Evolutionary conservation across 2,329 filamentous ascomycete species (phyloP), one percentile per base, ranked within the genome.

Genomic region (Epichloe elymi): DNA sequence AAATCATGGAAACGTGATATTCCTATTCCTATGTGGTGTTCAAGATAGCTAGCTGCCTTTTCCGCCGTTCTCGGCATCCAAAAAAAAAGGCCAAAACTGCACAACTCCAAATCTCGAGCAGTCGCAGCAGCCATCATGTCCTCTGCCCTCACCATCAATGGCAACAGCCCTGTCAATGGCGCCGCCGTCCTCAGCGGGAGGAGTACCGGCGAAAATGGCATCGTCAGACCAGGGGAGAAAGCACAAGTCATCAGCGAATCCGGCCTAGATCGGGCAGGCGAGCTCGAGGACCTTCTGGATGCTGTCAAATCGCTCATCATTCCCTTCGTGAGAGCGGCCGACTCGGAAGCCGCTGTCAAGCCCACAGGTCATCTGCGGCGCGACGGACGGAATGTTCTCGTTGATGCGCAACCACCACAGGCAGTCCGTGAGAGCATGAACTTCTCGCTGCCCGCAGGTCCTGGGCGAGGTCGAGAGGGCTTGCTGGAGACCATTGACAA

Each of bases 401-500:
- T 51, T 10, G 50, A 51, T 8, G 17, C 39, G 14, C 11, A 42
- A 4, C n/a, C 44, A 20, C 45, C 44, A 6, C 37, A 35, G 11
- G 44, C 43, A 33, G 14, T 40, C 10, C 30, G 33, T 14, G 23
- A 43, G 37, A 37, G 44, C 38, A 35, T 42, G 17, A 15, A 30
- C 6, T 48, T 56, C 46, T 71, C 69, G 5, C 61, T 62, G 11
- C 70, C 88, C 4, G 80, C 83, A 0, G 68, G 65, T 4, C 65
- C 73, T 39, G 82, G 78, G 10, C 71, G 70, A 55, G 84, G 83
- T 0, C 85, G 85, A 58, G 78, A 86, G 42, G 91, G 90, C 0
- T 70, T 96, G 23, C 70, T 95, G 23, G 74, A 80, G 35, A 78
- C 80, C 2, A 75, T 95, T 44, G 72, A 81, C 57, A 78, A 82